Conservation (phyloP, 768 basidiomycete species). For the Phanerodontia chrysosporium region DNA sequence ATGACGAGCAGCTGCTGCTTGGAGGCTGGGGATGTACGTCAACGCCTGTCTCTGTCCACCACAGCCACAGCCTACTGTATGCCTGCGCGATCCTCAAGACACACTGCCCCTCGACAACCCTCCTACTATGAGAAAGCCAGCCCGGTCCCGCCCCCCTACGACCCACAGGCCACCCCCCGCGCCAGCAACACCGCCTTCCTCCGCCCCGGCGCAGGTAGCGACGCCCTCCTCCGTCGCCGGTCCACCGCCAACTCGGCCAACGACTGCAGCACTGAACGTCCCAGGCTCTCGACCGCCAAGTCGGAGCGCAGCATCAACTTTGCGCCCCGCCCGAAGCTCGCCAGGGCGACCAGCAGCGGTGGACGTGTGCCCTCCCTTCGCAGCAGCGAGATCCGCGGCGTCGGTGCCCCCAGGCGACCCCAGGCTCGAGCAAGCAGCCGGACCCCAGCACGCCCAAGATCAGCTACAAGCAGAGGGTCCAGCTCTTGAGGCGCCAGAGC, state of each 20-base stretch:
- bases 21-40: background rate
- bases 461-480: constrained; percentile 12
- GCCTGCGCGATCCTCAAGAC: background rate
- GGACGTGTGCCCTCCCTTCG: background rate
- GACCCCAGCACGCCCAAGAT: background rate
- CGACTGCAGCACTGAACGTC: no score
- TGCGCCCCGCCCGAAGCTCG: background rate
- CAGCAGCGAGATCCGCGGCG: background rate
- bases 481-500: constrained; percentile 10
- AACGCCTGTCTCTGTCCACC: background rate
- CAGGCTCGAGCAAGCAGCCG: background rate
- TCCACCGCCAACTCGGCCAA: background rate
- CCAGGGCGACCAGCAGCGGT: constrained; percentile 1
- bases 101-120: background rate
- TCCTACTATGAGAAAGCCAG: background rate
- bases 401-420: background rate
- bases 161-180: background rate
- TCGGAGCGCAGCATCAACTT: background rate
- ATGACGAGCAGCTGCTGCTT: background rate
- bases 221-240: background rate
- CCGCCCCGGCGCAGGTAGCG: background rate
- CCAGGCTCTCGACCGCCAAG: no score
- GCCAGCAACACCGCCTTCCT: background rate
- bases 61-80: background rate
- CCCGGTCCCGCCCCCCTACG: background rate